These are phyloP conservation scores for Amylostereum areolatum DNA, from an alignment of 1,284 basidiomycete species.

Conservation along the genomic window DNA sequence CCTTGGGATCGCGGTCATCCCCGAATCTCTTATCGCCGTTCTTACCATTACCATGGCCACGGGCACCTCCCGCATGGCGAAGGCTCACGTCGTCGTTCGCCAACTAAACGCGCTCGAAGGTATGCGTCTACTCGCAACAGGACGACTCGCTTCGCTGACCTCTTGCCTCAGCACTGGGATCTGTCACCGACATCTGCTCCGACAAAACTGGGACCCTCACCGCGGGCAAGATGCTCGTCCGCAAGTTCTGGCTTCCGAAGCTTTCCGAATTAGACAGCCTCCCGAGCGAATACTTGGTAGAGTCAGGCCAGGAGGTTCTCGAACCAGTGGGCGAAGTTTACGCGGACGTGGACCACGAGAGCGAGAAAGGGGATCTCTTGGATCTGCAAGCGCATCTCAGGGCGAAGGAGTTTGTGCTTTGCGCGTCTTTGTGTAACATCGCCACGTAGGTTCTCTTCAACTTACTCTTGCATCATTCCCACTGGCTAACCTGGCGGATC, in stretches of 20 bases:
- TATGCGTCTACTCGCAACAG: conserved; percentile 20
- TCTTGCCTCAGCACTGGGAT: conserved; percentile 22
- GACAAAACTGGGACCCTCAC: conserved; percentile 22
- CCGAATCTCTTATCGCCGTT: conserved; percentile 38
- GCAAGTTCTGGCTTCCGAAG: not conserved
- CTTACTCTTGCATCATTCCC: too few species aligned
- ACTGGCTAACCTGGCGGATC: not conserved
- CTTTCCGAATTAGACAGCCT: not conserved
- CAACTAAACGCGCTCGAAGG: conserved; percentile 52
- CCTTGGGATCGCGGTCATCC: conserved; percentile 29
- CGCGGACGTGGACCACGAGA: not conserved
- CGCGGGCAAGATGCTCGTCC: conserved; percentile 19
- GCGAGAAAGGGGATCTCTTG: not conserved
- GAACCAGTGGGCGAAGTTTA: not conserved
- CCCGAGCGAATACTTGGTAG: not conserved
- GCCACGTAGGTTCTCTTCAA: not conserved
- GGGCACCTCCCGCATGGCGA: conserved; percentile 47
- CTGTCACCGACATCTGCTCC: conserved; percentile 42
- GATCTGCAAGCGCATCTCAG: not conserved
- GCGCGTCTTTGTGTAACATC: conserved; percentile 11
- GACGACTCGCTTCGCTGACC: not conserved
- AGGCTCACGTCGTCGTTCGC: conserved; percentile 43
- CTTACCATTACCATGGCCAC: conserved; percentile 42
- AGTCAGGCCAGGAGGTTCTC: not conserved
- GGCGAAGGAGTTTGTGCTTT: conserved; percentile 6